Evolutionary conservation across 2,329 filamentous ascomycete species (phyloP).

Genomic region (Colletotrichum falcatum): DNA sequence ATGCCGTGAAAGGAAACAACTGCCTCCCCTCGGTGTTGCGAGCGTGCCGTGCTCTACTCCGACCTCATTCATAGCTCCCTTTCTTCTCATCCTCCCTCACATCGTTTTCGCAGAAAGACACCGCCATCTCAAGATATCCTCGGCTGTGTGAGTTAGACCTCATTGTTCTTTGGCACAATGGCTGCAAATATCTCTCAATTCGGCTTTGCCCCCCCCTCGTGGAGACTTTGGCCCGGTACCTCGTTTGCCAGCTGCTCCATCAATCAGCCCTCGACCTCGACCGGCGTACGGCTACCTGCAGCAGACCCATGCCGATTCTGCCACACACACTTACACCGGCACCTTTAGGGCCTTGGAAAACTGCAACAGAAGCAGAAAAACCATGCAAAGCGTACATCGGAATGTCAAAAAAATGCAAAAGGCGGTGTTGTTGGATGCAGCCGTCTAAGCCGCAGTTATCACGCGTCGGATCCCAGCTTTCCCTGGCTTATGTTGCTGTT

Average conservation of each 20-base stretch:
- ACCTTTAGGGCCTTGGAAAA: slow-evolving; percentile 28
- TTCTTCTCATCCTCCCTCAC: neutral
- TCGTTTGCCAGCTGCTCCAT: slow-evolving; percentile 17
- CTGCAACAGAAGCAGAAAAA: slow-evolving; percentile 7
- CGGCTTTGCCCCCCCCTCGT: neutral
- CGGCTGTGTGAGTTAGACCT: neutral
- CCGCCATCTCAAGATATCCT: neutral
- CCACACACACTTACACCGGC: slow-evolving; percentile 29
- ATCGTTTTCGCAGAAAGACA: neutral
- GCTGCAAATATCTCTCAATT: neutral
- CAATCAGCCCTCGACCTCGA: slow-evolving; percentile 29
- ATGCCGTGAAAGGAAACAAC: neutral
- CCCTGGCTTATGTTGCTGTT: neutral
- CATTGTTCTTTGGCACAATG: slow-evolving; percentile 24
- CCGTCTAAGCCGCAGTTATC: neutral
- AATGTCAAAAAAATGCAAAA: neutral
- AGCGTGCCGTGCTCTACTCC: neutral
- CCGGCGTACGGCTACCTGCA: slow-evolving; percentile 31
- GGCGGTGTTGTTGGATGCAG: slow-evolving; percentile 22
- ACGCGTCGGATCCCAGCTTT: neutral
- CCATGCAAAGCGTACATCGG: slow-evolving; percentile 10
- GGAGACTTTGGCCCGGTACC: neutral
- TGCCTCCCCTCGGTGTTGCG: neutral
- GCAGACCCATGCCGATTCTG: slow-evolving; percentile 27
- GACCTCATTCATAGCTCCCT: neutral